phyloP scores from a whole-genome alignment of 208 protist genomes.

The Wallacemonas collosoma region DNA sequence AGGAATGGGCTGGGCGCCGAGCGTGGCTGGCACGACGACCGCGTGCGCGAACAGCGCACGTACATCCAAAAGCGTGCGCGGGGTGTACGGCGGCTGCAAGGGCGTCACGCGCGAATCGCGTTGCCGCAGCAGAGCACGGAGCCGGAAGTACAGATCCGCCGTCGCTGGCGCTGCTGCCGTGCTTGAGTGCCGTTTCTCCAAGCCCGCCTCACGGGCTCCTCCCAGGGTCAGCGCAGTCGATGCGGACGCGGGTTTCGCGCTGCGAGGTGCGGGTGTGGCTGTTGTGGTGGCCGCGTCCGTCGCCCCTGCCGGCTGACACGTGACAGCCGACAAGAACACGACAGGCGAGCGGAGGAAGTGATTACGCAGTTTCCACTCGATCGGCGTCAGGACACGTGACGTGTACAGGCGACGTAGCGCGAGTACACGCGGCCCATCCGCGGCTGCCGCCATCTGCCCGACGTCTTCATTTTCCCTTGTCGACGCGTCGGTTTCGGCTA shows the following conservation, averaged over 20 bases:
- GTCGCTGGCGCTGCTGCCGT: not conserved
- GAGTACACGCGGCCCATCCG: too few species aligned
- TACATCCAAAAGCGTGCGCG: conserved; percentile 13
- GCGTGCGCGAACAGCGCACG: conserved; percentile 27
- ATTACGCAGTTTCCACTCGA: not conserved
- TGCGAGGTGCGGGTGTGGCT: not conserved
- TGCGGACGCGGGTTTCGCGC: not conserved
- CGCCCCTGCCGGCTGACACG: not conserved
- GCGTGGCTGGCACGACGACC: conserved; percentile 32
- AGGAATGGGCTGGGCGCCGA: conserved; percentile 33
- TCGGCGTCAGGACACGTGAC: not conserved
- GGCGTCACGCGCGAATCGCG: not conserved
- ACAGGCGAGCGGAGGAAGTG: not conserved
- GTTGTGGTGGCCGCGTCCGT: too few species aligned
- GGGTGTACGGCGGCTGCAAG: conserved; percentile 7
- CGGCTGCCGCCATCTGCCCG: too few species aligned
- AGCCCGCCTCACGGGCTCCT: not conserved
- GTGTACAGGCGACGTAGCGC: not conserved
- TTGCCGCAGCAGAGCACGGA: not conserved
- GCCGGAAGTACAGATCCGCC: conserved; percentile 3
- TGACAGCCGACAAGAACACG: conserved; percentile 3
- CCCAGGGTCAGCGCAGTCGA: not conserved
- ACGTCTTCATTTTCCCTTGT: not conserved
- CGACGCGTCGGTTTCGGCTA: not conserved
- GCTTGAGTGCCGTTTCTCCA: too few species aligned